Evolutionary conservation across 192 early-diverging fungal species (phyloP).

Genomic region (Mortierella hygrophila): DNA sequence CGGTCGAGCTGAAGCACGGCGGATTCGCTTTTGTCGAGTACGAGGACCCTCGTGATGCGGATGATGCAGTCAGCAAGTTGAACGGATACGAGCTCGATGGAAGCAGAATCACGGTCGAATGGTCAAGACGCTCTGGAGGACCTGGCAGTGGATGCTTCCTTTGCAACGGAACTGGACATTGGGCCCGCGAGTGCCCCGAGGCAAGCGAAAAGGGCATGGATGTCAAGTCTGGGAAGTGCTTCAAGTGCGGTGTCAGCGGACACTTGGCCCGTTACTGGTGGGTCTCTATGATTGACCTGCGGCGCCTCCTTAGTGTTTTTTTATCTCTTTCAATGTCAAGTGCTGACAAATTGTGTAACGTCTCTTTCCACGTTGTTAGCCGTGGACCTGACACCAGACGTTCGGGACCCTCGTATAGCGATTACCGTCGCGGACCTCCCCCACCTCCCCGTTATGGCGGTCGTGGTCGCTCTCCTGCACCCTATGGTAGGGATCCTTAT

Average conservation of each 20-base stretch:
- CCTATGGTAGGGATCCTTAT: slow-evolving; percentile 51
- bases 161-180: slow-evolving; percentile 65
- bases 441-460: slow-evolving; percentile 49
- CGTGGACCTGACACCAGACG: slow-evolving; percentile 32
- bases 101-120: slow-evolving; percentile 64
- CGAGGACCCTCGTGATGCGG: slow-evolving; percentile 66
- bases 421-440: slow-evolving; percentile 59
- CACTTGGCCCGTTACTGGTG: slow-evolving; percentile 63
- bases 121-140: slow-evolving; percentile 63
- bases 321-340: not conserved
- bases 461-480: slow-evolving; percentile 55
- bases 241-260: slow-evolving; percentile 64
- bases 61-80: slow-evolving; percentile 63
- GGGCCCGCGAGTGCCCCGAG: slow-evolving; percentile 67
- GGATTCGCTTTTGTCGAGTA: slow-evolving; percentile 70
- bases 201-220: slow-evolving; percentile 68
- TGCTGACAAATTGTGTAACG: not conserved
- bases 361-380: not conserved
- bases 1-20: slow-evolving; percentile 65
- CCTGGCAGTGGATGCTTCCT: slow-evolving; percentile 68
- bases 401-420: slow-evolving; percentile 33
- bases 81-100: slow-evolving; percentile 67
- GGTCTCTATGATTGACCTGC: not conserved
- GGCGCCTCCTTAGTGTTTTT: not conserved
- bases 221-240: slow-evolving; percentile 67